Conservation (phyloP, 495 filamentous ascomycete genomes). For the Xylaria cubensis region DNA sequence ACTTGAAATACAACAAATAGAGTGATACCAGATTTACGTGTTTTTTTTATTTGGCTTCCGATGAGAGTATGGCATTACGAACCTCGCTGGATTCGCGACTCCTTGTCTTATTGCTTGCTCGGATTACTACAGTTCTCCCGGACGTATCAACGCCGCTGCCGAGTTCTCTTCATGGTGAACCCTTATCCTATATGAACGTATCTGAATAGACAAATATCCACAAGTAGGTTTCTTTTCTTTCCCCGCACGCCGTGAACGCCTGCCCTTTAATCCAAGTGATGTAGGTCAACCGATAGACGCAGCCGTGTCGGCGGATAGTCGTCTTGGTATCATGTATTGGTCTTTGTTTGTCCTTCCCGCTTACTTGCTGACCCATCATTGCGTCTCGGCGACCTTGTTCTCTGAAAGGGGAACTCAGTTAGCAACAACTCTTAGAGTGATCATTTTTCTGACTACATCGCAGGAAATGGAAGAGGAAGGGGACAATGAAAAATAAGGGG, state of each 20-base stretch:
- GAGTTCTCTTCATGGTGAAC: neutral
- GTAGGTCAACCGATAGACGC: neutral
- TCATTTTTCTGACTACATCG: neutral
- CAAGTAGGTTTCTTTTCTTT: neutral
- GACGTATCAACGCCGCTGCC: neutral
- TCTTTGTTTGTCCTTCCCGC: neutral
- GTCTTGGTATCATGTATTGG: neutral
- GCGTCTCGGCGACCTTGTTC: constrained; percentile 43
- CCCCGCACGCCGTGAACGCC: constrained; percentile 24
- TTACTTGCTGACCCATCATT: neutral
- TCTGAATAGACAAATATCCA: neutral
- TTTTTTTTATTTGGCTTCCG: neutral
- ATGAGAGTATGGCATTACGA: neutral
- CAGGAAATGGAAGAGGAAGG: constrained; percentile 15
- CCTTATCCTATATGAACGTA: neutral
- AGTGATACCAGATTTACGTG: constrained; percentile 27
- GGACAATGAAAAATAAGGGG: neutral
- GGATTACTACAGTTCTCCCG: neutral
- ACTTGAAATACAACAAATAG: neutral
- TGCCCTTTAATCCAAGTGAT: neutral
- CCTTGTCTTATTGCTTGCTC: neutral
- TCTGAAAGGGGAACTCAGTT: constrained; percentile 23
- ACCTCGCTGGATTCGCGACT: neutral
- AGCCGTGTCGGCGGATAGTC: neutral
- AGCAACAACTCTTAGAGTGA: constrained; percentile 7